phyloP scores from a whole-genome alignment of 2,329 filamentous ascomycete genomes.

The Fusarium lateritium region DNA sequence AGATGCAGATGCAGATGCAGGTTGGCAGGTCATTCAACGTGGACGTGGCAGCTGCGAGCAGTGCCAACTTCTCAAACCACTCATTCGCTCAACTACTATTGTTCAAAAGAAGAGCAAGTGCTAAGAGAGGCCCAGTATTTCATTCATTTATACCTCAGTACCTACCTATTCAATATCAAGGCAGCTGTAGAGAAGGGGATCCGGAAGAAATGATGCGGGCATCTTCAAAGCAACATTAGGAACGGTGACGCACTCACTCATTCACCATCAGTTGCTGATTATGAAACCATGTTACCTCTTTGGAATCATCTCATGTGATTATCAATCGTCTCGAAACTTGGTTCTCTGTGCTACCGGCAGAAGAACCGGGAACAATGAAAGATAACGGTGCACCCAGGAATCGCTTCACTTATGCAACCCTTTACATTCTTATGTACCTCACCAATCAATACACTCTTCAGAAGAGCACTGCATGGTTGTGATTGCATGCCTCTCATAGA shows the following conservation, averaged over 20 bases:
- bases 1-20: conserved; percentile 6
- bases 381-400: conserved; percentile 26
- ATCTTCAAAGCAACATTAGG: conserved; percentile 13
- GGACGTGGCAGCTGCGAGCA: conserved; percentile 45
- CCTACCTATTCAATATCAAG: no score
- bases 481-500: conserved; percentile 36
- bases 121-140: no score
- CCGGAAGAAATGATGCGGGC: conserved; percentile 30
- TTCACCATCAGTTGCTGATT: conserved; percentile 10
- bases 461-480: conserved; percentile 30
- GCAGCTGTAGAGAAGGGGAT: not conserved
- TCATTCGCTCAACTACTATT: conserved; percentile 1
- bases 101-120: not conserved
- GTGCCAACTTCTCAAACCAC: conserved; percentile 9
- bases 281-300: conserved; percentile 18
- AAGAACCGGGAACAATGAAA: conserved; percentile 8
- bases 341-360: conserved; percentile 8
- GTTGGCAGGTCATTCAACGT: conserved; percentile 34
- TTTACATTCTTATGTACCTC: conserved; percentile 22
- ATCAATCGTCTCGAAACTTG: conserved; percentile 10
- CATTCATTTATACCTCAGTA: not conserved
- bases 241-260: conserved; percentile 11
- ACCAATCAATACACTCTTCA: conserved; percentile 26
- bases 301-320: conserved; percentile 23
- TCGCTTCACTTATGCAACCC: conserved; percentile 17